Base-by-base conservation (phyloP, 371 early-diverging fungal species). In the Syncephalastrum racemosum region DNA sequence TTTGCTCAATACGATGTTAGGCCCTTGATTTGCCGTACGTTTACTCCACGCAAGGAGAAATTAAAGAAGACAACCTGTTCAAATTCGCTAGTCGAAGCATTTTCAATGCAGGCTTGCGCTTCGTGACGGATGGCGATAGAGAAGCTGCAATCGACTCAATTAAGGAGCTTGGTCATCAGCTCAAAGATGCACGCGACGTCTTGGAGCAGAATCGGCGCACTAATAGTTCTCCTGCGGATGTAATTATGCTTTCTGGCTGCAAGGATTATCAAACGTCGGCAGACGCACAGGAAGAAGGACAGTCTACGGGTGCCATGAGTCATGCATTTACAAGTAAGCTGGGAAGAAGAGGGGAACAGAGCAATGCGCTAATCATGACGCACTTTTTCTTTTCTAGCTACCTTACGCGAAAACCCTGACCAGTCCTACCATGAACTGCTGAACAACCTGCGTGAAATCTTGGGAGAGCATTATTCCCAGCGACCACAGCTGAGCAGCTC, bases 231-330 rank as follows among this genome's bases (percentile, higher is more conserved):
- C 64, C 80, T 50, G 90, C 90, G 19, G 92, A 92, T 67, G 90
- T 92, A 1, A 82, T 91, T 54, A 89, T 90, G 90, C 91, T 95
- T 57, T 86, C 88, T 27, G 96, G 92, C 3, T 94, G 95, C 73
- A 91, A 91, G 66, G 97, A 97, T 60, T 74, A 75, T 51, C 95
- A 96, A 69, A 94, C 95, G 0, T 89, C 89, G 3, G 94, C 96
- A 0, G 96, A 97, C 71, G 80, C 93, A 16, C 62, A 67, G n/a
- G 80, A 79, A 58, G 74, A 76, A 39, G 46, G 46, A 15, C 46
- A 46, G 23, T 79, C 81, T 56, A 89, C 90, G 0, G 90, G 96
- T 22, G 96, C 96, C 19, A 89, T 96, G 91, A 86, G 87, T 15
- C 86, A 82, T 56, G 91, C 94, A 0, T 81, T 95, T n/a, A 81